A percentile compares a stretch with the other conserved stretches of the same genome.
Evolutionary conservation across 1,284 basidiomycete species (phyloP).

Genomic region (Sporisorium scitamineum): DNA sequence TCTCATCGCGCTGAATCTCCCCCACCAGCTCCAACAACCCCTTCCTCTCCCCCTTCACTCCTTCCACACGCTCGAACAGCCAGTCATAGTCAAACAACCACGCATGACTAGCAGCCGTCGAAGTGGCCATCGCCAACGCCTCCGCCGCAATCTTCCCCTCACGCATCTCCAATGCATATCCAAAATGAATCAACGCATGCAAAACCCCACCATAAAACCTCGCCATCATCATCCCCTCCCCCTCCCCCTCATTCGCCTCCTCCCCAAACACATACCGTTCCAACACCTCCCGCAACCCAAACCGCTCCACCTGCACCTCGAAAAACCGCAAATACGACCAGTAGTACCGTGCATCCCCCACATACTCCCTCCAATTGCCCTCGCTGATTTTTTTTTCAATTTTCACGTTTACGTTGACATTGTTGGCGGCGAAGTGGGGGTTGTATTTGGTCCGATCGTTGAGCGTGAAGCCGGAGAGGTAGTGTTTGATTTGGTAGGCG

Average conservation of each 20-base stretch:
- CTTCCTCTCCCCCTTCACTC: background rate
- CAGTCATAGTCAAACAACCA: constrained; percentile 31
- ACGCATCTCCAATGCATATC: constrained; percentile 66
- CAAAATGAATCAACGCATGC: constrained; percentile 68
- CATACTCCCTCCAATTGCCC: constrained; percentile 40
- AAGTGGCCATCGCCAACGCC: constrained; percentile 53
- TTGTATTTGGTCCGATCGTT: constrained; percentile 29
- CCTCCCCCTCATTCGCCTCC: constrained; percentile 22
- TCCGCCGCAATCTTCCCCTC: constrained; percentile 60
- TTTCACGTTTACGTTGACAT: too few relatives aligned
- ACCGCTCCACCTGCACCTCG: constrained; percentile 10
- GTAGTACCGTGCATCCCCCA: constrained; percentile 40
- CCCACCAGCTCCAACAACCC: constrained; percentile 21
- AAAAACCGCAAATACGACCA: constrained; percentile 57
- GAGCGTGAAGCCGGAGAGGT: constrained; percentile 28
- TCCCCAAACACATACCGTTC: constrained; percentile 40
- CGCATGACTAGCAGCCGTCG: constrained; percentile 11
- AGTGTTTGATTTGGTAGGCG: constrained; percentile 19
- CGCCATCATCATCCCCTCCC: constrained; percentile 31
- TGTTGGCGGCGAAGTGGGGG: constrained; percentile 5
- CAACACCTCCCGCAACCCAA: constrained; percentile 14
- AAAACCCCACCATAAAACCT: constrained; percentile 66
- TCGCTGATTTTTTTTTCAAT: constrained; percentile 18
- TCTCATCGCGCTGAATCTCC: constrained; percentile 20
- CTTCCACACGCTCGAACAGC: background rate